Percentiles rank a stretch among this genome's conserved stretches.
These are phyloP conservation scores for Parasarocladium wereldwijsianum DNA, from an alignment of 2,329 filamentous ascomycete genomes.

Conservation along the genomic window DNA sequence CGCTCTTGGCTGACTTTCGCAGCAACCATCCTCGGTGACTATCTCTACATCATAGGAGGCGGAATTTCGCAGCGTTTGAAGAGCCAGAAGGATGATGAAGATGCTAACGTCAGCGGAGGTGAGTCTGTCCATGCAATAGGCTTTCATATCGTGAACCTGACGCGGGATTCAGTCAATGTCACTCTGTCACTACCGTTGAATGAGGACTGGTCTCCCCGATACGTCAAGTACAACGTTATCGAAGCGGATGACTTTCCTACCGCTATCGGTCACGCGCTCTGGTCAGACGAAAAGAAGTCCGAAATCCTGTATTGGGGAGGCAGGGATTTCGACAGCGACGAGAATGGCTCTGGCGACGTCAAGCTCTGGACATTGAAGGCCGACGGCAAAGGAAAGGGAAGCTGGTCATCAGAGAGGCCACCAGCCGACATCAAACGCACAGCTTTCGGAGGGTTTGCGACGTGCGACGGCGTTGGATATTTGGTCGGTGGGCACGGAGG, in stretches of 20 bases:
- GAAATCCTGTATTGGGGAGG: slow-evolving; percentile 3
- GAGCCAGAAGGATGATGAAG: background rate
- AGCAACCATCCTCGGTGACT: slow-evolving; percentile 2
- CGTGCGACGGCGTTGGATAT: slow-evolving; percentile 1
- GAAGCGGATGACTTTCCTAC: background rate
- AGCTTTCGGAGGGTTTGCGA: slow-evolving; percentile 1
- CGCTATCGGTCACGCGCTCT: slow-evolving; percentile 2
- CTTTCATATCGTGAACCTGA: background rate
- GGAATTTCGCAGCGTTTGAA: background rate
- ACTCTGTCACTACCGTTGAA: slow-evolving; percentile 2
- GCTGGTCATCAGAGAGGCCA: slow-evolving; percentile 1
- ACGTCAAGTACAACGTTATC: slow-evolving; percentile 1
- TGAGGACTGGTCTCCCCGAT: slow-evolving; percentile 1
- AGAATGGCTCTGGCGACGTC: background rate
- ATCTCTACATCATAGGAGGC: slow-evolving; percentile 2
- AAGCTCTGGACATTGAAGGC: slow-evolving; percentile 1
- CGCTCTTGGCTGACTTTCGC: background rate
- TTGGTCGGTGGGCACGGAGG: slow-evolving; percentile 2
- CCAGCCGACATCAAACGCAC: background rate
- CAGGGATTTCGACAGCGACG: background rate
- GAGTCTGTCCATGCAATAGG: background rate
- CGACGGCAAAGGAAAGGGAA: slow-evolving; percentile 2
- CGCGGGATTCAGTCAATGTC: background rate
- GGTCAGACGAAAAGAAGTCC: background rate
- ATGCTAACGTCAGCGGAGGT: slow-evolving; percentile 1